Evolutionary conservation across 1,284 basidiomycete genomes (phyloP), one percentile per base, ranked within the genome.

Genomic region (Hymenochaete sp.): DNA sequence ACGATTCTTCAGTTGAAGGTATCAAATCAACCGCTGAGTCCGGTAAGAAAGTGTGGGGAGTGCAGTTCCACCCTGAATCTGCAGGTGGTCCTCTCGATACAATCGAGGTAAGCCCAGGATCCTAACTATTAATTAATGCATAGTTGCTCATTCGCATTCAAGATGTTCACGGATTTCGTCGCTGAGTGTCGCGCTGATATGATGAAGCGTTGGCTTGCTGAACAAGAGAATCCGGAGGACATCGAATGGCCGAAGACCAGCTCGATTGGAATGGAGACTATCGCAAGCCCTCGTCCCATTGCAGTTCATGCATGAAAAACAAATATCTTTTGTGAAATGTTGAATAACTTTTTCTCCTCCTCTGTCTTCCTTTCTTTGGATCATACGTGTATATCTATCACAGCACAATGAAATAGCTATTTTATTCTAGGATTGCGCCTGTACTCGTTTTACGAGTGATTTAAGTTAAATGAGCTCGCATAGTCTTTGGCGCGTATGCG

Each of bases 41-140:
- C 27, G 90, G 90, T 47, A 90, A 83, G 67, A 82, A 80, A 54
- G 75, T 97, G 25, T 96, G 91, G 90, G 93, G 93, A 54, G 90
- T 93, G 14, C 92, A 97, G 61, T 97, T 96, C 79, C 93, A 96
- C 64, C 92, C 92, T 16, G 93, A 96, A 64, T 89, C 86, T 50
- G 85, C 89, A 25, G 92, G 92, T 43, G 91, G 91, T 11, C 92
- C 92, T 38, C 72, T 93, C 44, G 92, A 95, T 61, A 95, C 92
- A 3, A 93, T 93, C 52, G 87, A 91, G 75, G 87, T 89, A 50
- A 29, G 68, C 59, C 21, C 33, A 14, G 13, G 13, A 31, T 35
- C 10, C 16, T 38, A 19, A 6, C 16, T 29, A 13, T 28, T 48
- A 35, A 50, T 28, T 7, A 26, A 10, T 16, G 35, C 8, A 21